Percentiles rank a stretch among this genome's conserved stretches.
These are phyloP conservation scores for Grigorovia humatica DNA, from an alignment of 805 yeast genomes.

Conservation along the genomic window DNA sequence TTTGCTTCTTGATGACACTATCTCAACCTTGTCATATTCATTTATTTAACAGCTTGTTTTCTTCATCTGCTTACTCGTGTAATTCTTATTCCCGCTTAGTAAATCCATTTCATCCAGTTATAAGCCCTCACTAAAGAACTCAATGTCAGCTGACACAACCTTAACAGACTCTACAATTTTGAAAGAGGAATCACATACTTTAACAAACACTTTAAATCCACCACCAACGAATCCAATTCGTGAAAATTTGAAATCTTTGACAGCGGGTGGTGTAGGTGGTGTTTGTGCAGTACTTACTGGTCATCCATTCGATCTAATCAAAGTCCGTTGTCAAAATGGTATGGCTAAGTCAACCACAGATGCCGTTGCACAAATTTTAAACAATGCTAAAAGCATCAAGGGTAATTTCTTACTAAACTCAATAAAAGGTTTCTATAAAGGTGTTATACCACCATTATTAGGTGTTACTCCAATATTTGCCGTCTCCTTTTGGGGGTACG, in stretches of 20 bases:
- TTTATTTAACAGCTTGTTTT: neutral
- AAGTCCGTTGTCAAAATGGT: constrained; percentile 80
- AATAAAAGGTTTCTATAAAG: constrained; percentile 69
- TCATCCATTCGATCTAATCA: constrained; percentile 90
- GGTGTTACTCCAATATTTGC: constrained; percentile 99
- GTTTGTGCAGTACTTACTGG: constrained; percentile 91
- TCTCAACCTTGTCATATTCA: no score
- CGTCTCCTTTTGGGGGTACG: constrained; percentile 97
- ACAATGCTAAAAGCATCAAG: constrained; percentile 22
- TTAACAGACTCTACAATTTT: constrained; percentile 5
- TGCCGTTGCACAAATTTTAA: constrained; percentile 61
- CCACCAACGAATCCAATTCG: constrained; percentile 4
- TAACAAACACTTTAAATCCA: neutral
- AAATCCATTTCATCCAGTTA: neutral
- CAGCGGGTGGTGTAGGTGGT: constrained; percentile 95
- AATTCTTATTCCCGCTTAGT: neutral
- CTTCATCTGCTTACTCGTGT: neutral
- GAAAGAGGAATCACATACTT: constrained; percentile 3
- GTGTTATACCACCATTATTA: constrained; percentile 86
- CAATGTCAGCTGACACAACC: constrained; percentile 9
- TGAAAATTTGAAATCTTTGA: constrained; percentile 79
- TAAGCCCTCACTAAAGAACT: neutral
- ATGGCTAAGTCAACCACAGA: constrained; percentile 50
- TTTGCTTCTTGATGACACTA: no score
- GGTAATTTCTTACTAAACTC: constrained; percentile 12